phyloP scores from a whole-genome alignment of 345 rosid species.

The Nasturtium officinale region DNA sequence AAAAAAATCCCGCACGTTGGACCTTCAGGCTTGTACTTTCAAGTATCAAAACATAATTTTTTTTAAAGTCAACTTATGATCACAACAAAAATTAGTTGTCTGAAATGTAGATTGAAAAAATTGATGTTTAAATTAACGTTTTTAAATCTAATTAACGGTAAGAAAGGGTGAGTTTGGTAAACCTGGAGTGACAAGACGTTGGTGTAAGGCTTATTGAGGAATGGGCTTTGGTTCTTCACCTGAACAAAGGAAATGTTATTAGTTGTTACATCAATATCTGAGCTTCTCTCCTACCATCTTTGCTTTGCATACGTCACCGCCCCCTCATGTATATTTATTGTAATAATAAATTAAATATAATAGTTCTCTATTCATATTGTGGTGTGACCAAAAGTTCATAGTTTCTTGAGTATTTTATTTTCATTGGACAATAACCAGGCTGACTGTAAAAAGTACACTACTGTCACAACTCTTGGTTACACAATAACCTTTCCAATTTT shows the following conservation, averaged over 20 bases:
- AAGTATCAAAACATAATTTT: neutral
- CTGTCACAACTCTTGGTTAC: conserved; percentile 4
- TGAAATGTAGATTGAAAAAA: neutral
- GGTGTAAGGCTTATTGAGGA: conserved; percentile 45
- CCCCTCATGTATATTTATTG: conserved; percentile 2
- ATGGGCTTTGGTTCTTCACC: conserved; percentile 33
- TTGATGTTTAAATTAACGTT: too few relatives aligned
- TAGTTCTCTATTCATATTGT: neutral
- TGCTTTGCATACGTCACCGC: conserved; percentile 29
- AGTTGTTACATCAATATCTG: conserved; percentile 28
- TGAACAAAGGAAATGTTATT: conserved; percentile 12
- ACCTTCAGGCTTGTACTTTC: neutral
- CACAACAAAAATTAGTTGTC: neutral
- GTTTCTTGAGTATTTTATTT: neutral
- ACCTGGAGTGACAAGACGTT: conserved; percentile 34
- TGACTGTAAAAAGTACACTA: neutral
- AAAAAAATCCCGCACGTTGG: conserved; percentile 9
- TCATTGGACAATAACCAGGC: conserved; percentile 23
- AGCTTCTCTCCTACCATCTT: conserved; percentile 5
- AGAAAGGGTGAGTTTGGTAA: conserved; percentile 23
- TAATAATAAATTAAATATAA: neutral
- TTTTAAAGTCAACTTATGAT: too few relatives aligned
- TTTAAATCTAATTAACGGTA: neutral
- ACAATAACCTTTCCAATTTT: neutral
- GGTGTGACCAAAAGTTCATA: conserved; percentile 16